Conservation (phyloP, 2,329 filamentous ascomycete genomes). For the Xylariaceae sp. region DNA sequence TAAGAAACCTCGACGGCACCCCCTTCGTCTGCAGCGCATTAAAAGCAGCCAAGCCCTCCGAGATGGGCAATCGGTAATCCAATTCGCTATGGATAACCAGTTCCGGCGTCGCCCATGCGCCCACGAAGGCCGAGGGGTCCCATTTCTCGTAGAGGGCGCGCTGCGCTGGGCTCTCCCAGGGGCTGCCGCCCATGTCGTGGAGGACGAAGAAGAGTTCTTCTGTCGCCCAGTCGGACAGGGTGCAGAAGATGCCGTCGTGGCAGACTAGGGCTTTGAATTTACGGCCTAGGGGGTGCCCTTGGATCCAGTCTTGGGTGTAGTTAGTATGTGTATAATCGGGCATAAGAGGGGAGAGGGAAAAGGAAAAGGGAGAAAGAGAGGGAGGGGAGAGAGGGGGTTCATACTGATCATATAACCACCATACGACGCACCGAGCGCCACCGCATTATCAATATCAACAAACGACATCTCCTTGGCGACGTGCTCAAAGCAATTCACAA, state of each 20-base stretch:
- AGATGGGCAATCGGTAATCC: constrained; percentile 81
- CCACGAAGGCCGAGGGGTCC: constrained; percentile 59
- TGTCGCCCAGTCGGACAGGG: constrained; percentile 56
- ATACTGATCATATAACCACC: constrained; percentile 70
- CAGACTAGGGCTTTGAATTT: constrained; percentile 84
- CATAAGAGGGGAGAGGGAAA: constrained; percentile 2
- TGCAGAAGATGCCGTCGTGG: constrained; percentile 81
- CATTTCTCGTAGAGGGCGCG: constrained; percentile 60
- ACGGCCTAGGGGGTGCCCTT: constrained; percentile 75
- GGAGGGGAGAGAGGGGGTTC: constrained; percentile 18
- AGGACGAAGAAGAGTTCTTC: constrained; percentile 68
- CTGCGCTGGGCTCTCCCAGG: constrained; percentile 46
- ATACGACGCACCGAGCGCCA: constrained; percentile 70
- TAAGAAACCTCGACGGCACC: constrained; percentile 71
- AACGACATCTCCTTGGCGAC: constrained; percentile 60
- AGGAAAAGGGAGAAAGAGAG: background rate
- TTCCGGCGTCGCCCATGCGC: constrained; percentile 79
- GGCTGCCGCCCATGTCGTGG: constrained; percentile 59
- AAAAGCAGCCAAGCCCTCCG: constrained; percentile 79
- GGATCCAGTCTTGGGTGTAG: constrained; percentile 65
- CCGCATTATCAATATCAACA: constrained; percentile 62
- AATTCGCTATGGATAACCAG: constrained; percentile 83
- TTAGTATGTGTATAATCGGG: constrained; percentile 1
- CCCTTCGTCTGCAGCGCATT: constrained; percentile 73
- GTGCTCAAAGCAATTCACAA: constrained; percentile 72